Conservation (phyloP, 2,329 filamentous ascomycete species). For the Diaporthe helianthi region DNA sequence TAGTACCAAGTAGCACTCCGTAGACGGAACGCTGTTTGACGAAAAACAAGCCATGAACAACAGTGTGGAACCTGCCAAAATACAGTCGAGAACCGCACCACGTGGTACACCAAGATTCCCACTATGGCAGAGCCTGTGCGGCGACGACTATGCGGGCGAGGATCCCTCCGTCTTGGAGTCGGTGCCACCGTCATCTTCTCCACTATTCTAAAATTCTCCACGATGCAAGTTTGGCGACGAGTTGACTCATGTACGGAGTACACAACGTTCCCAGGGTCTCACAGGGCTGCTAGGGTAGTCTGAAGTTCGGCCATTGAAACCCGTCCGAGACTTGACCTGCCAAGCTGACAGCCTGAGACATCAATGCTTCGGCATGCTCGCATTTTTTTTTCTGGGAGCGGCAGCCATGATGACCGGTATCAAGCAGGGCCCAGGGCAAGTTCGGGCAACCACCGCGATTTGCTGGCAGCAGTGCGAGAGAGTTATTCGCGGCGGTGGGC, state of each 20-base stretch:
- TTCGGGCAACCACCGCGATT: not conserved
- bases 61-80: not conserved
- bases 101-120: slow-evolving; percentile 1
- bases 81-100: not conserved
- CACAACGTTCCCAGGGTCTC: not conserved
- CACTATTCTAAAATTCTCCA: slow-evolving; percentile 12
- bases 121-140: slow-evolving; percentile 3
- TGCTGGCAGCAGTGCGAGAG: not conserved
- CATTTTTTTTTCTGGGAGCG: not conserved
- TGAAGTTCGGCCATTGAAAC: slow-evolving; percentile 10
- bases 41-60: not conserved
- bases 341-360: not conserved
- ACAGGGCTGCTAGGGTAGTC: slow-evolving; percentile 5
- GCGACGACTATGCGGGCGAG: not conserved
- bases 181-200: slow-evolving; percentile 7
- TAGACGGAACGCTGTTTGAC: too few species aligned
- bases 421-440: not conserved
- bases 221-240: not conserved
- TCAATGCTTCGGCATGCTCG: slow-evolving; percentile 3
- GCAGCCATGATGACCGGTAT: not conserved
- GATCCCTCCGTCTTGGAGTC: not conserved
- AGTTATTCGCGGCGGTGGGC: not conserved
- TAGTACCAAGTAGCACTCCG: too few species aligned
- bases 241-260: slow-evolving; percentile 19
- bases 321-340: slow-evolving; percentile 6